Evolutionary conservation across 768 basidiomycete genomes (phyloP), one percentile per base, ranked within the genome.

Genomic region (Kwoniella heveanensis): DNA sequence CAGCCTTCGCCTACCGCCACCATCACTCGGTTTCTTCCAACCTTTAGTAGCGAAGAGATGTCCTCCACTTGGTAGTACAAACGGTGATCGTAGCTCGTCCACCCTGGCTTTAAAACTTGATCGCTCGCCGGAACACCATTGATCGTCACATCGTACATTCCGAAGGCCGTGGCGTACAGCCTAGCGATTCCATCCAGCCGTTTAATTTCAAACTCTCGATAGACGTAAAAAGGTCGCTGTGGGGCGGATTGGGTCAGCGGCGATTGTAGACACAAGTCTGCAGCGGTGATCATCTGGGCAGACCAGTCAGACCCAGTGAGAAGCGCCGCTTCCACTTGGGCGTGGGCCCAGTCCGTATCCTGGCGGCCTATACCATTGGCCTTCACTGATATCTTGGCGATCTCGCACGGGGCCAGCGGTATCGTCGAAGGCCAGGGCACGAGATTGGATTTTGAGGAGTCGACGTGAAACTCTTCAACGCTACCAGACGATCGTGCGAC

Each of bases 101-200:
- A 78, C 19, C 77, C 77, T 5, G 77, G 77, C 9, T 67, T 50
- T 10, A 78, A 59, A 25, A 72, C 47, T n/a, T 77, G 67, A 44
- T 73, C 70, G 27, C 72, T 73, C 12, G 77, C 64, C 8, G 32
- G 50, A n/a, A 58, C 19, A n/a, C 74, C 77, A 57, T 78, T 78
- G 56, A 77, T 58, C 17, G 58, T 36, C 0, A 68, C 62, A 26
- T 74, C 72, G 61, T 78, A 78, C 3, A 73, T 8, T 1, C 77
- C 77, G 22, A 50, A 57, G 3, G 77, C 76, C 2, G 77, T 78
- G 7, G 69, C 67, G 57, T 77, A 76, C 1, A 78, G 58, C 12
- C 77, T 22, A n/a, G n/a, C 50, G 19, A 17, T 27, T 9, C 30
- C 12, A 26, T 29, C n/a, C 44, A 50, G 10, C 10, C 30, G 7